Evolutionary conservation across 2,329 filamentous ascomycete species (phyloP).

Genomic region (Cladobotryum mycophilum): DNA sequence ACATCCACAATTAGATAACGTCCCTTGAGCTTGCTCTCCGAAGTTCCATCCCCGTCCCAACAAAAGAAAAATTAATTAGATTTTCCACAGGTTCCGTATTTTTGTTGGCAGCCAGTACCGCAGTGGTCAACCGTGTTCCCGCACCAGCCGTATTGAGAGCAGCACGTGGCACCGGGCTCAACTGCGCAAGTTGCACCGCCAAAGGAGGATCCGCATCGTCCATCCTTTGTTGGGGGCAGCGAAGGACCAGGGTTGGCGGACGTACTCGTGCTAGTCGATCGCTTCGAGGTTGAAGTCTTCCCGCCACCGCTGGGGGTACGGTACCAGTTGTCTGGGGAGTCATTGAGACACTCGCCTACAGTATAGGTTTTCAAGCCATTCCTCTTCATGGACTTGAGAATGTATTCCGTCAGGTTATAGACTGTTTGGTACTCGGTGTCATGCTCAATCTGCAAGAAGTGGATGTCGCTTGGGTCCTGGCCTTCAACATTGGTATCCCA

Average conservation of each 20-base stretch:
- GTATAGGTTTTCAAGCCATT: slow-evolving; percentile 43
- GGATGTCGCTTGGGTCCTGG: slow-evolving; percentile 16
- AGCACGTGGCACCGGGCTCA: slow-evolving; percentile 22
- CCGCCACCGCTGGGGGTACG: slow-evolving; percentile 16
- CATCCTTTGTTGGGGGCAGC: slow-evolving; percentile 12
- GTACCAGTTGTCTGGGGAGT: slow-evolving; percentile 50
- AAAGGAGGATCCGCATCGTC: slow-evolving; percentile 22
- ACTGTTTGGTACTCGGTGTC: slow-evolving; percentile 43
- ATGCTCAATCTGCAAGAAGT: slow-evolving; percentile 49
- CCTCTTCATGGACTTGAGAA: slow-evolving; percentile 33
- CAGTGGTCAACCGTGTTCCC: slow-evolving; percentile 35
- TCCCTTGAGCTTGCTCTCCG: too few species aligned
- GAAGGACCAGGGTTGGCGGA: background rate
- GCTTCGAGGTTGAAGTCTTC: background rate
- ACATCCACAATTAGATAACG: too few species aligned
- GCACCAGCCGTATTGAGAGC: slow-evolving; percentile 29
- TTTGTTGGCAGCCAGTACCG: slow-evolving; percentile 30
- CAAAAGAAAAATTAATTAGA: background rate
- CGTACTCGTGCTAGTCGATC: background rate
- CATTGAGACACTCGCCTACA: slow-evolving; percentile 46
- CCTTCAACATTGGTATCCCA: slow-evolving; percentile 33
- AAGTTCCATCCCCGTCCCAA: too few species aligned
- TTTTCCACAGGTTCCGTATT: slow-evolving; percentile 21
- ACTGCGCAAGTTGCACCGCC: slow-evolving; percentile 19
- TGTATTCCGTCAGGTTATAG: slow-evolving; percentile 36